Evolutionary conservation across 441 rosid species (phyloP).

Genomic region (Hura crepitans): DNA sequence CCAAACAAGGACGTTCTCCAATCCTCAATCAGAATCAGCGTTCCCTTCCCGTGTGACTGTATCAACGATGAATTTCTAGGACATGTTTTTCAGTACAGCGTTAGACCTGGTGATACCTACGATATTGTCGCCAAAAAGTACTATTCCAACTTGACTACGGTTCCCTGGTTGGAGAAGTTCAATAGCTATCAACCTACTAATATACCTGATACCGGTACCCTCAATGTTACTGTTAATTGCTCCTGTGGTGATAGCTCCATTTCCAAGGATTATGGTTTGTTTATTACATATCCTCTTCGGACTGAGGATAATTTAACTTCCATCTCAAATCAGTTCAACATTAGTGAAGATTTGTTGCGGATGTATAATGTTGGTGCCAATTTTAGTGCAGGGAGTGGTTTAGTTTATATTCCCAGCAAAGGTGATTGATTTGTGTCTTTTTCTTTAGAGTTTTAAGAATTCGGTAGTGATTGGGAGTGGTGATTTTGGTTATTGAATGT

Average conservation of each 20-base stretch:
- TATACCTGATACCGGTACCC: slow-evolving; percentile 36
- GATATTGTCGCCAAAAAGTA: slow-evolving; percentile 19
- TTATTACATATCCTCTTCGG: slow-evolving; percentile 51
- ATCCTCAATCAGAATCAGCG: slow-evolving; percentile 25
- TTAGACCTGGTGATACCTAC: slow-evolving; percentile 33
- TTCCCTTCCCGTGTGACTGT: slow-evolving; percentile 67
- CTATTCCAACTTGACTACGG: slow-evolving; percentile 47
- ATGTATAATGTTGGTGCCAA: slow-evolving; percentile 41
- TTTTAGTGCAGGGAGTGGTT: slow-evolving; percentile 43
- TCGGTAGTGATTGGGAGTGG: slow-evolving; percentile 2
- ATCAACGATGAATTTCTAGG: slow-evolving; percentile 37
- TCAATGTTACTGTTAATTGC: slow-evolving; percentile 59
- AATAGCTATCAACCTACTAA: slow-evolving; percentile 28
- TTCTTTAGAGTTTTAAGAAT: slow-evolving; percentile 6
- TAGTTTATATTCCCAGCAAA: slow-evolving; percentile 48
- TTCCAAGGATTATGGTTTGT: slow-evolving; percentile 50
- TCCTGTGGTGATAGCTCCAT: slow-evolving; percentile 45
- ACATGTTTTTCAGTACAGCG: slow-evolving; percentile 34
- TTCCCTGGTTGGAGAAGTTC: slow-evolving; percentile 23
- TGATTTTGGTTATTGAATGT: neutral
- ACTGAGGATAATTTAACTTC: slow-evolving; percentile 33
- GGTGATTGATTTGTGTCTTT: slow-evolving; percentile 27
- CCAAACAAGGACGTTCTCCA: slow-evolving; percentile 32
- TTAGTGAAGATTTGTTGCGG: slow-evolving; percentile 32
- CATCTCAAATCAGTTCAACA: slow-evolving; percentile 28